Evolutionary conservation across 2,329 filamentous ascomycete species (phyloP).

Genomic region (Diaporthe sp.): DNA sequence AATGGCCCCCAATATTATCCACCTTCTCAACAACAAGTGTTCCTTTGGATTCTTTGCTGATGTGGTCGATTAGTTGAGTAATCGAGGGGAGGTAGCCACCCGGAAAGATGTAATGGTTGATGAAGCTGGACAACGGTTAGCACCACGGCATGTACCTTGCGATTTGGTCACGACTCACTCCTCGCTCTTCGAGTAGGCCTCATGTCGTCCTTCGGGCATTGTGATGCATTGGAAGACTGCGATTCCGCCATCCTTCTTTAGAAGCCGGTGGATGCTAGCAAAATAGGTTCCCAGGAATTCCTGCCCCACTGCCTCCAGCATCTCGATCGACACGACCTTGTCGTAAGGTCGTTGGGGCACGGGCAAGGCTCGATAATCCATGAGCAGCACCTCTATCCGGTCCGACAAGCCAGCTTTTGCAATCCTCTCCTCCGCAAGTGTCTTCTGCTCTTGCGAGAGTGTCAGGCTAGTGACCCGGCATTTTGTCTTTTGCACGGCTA

Average conservation of each 20-base stretch:
- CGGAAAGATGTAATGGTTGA: conserved; percentile 82
- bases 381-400: conserved; percentile 73
- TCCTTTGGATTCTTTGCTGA: conserved; percentile 70
- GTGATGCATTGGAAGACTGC: conserved; percentile 83
- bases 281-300: conserved; percentile 79
- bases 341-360: conserved; percentile 70
- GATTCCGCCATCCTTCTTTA: conserved; percentile 76
- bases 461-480: conserved; percentile 79
- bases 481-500: conserved; percentile 73
- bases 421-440: conserved; percentile 75
- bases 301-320: conserved; percentile 80
- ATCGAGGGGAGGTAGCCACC: conserved; percentile 77
- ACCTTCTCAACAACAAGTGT: conserved; percentile 75
- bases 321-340: conserved; percentile 81
- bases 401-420: conserved; percentile 69
- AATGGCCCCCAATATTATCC: conserved; percentile 81
- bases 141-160: conserved; percentile 26
- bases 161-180: conserved; percentile 58
- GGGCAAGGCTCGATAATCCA: conserved; percentile 76
- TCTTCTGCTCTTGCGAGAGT: conserved; percentile 77
- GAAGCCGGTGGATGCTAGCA: conserved; percentile 69
- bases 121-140: conserved; percentile 64
- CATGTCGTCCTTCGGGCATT: conserved; percentile 78
- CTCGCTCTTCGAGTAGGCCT: conserved; percentile 73
- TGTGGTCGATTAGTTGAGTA: conserved; percentile 68